Base-by-base conservation (phyloP, 2,329 filamentous ascomycete species). In the Trichoderma guizhouense region DNA sequence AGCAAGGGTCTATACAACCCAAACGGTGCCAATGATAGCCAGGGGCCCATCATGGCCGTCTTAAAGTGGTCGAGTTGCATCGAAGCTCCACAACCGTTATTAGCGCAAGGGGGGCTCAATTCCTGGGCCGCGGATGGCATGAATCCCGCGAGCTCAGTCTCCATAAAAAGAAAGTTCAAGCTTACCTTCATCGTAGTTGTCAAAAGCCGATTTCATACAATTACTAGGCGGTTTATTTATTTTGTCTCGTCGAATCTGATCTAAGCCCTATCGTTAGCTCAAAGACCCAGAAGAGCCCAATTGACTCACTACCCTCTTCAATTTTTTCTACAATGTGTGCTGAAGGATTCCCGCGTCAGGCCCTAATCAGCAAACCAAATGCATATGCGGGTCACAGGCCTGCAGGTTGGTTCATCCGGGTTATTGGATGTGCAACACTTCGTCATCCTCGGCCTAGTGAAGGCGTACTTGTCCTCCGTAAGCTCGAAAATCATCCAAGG, bases 151-250 rank as follows among this genome's bases (percentile, higher is more conserved):
- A 36, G 36, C 9, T 53, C 47, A 15, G 62, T 34, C 62, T 51
- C 65, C 55, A 69, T 60, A 51, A 69, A 61, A 60, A 47, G 65
- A 60, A 61, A 60, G 55, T 51, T 67, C 51, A 58, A 15, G 51
- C 55, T n/a, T 21, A n/a, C 39, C 15, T 43, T n/a, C 39, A 43
- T 43, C 39, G 39, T 9, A 34, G 9, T 30, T n/a, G 34, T 24
- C 36, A 5, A 26, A 18, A 43, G n/a, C 8, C 36, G 26, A 24
- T 36, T 67, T 18, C 7, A 15, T 34, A 24, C 18, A 39, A 1
- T 34, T 66, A 36, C 9, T 3, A 18, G 43, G 34, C 18, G n/a
- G 15, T n/a, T 58, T 30, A n/a, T 60, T 18, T 57, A 28, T n/a
- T 51, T 51, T 64, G 14, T 30, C 26, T 15, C 5, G 24, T 51